Conservation (phyloP, 176 grass and related monocot species). For the Ensete ventricosum region DNA sequence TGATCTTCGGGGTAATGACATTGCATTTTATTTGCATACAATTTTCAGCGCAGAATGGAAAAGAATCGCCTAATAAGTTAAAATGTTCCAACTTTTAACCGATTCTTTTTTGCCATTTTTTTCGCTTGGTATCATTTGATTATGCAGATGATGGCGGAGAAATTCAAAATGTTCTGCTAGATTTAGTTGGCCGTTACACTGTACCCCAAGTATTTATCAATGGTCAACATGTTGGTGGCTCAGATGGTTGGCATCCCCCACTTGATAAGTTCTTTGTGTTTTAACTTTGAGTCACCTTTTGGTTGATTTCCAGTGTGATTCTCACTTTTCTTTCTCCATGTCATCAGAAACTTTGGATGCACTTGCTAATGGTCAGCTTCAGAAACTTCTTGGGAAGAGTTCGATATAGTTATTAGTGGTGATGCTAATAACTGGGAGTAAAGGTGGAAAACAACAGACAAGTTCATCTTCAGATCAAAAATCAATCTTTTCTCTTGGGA, state of each 20-base stretch:
- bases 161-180: conserved; percentile 80
- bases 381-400: not conserved
- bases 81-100: not conserved
- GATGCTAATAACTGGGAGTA: not conserved
- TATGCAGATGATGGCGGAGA: conserved; percentile 53
- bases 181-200: conserved; percentile 62
- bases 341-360: not conserved
- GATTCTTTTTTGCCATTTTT: not conserved
- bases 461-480: not conserved
- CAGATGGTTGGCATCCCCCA: conserved; percentile 48
- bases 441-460: not conserved
- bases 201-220: conserved; percentile 95
- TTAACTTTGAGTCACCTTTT: not conserved
- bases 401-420: not conserved
- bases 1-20: conserved; percentile 61
- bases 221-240: conserved; percentile 78
- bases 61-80: not conserved
- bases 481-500: not conserved
- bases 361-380: not conserved
- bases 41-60: not conserved
- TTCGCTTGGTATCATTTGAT: not conserved
- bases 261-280: conserved; percentile 13
- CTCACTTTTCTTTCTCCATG: not conserved
- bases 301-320: not conserved
- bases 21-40: not conserved